Conservation (phyloP, 2,329 filamentous ascomycete genomes). For the Pseudogymnoascus sp. region DNA sequence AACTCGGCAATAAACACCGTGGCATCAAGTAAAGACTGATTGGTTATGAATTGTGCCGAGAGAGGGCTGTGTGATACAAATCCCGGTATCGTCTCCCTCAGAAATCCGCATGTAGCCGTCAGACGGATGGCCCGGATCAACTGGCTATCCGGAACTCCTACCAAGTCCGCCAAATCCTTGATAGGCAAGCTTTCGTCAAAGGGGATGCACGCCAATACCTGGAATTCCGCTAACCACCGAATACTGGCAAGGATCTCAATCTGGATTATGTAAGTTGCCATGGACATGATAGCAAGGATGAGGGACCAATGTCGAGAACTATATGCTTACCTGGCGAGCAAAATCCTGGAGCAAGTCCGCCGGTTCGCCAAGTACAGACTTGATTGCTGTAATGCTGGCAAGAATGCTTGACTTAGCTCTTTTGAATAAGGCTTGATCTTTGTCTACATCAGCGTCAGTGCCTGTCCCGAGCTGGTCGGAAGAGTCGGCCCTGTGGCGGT, state of each 20-base stretch:
- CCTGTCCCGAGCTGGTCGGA: neutral
- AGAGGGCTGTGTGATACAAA: slow-evolving; percentile 32
- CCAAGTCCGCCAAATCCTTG: slow-evolving; percentile 35
- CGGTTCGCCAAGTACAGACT: slow-evolving; percentile 17
- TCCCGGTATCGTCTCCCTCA: slow-evolving; percentile 27
- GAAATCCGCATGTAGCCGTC: slow-evolving; percentile 29
- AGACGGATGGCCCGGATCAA: slow-evolving; percentile 31
- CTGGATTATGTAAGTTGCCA: neutral
- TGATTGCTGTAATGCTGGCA: neutral
- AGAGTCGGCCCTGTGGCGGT: neutral
- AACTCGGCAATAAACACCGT: slow-evolving; percentile 31
- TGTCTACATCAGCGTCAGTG: neutral
- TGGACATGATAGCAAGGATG: neutral
- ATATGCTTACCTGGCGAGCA: slow-evolving; percentile 17
- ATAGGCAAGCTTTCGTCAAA: slow-evolving; percentile 27
- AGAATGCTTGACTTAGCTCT: neutral
- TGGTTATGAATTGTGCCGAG: slow-evolving; percentile 31
- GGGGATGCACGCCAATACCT: slow-evolving; percentile 38
- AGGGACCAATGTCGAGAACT: neutral
- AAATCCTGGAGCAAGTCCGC: slow-evolving; percentile 22
- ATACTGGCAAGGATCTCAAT: slow-evolving; percentile 31
- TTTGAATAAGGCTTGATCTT: neutral
- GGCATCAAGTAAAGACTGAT: slow-evolving; percentile 30
- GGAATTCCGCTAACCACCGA: slow-evolving; percentile 36
- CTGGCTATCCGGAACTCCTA: slow-evolving; percentile 31